Evolutionary conservation across 1,284 basidiomycete genomes (phyloP), one percentile per base, ranked within the genome.

Genomic region (Cutaneotrichosporon dermatis): DNA sequence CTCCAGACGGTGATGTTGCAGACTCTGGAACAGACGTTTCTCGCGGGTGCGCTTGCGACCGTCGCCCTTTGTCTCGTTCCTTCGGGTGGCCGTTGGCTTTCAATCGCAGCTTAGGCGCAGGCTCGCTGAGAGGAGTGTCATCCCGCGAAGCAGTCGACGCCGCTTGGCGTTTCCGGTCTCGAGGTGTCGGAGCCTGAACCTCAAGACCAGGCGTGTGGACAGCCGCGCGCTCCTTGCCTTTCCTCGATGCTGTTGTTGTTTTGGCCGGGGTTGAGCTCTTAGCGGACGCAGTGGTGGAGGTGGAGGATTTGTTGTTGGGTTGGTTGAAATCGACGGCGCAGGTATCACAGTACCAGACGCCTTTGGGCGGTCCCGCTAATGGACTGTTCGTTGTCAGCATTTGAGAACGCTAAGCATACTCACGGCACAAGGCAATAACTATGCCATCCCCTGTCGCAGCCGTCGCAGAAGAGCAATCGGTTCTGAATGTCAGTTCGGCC

Each of bases 381-480:
- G 46, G 79, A 2, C 88, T 85, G 42, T 74, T 77, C 53, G 7
- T 12, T 1, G 44, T 60, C 36, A 60, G 59, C 51, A 36, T 2
- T 2, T 33, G 3, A 50, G 9, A 4, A 10, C 8, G 9, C 6
- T 5, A 4, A 4, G 2, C 8, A 36, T 2, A 80, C 76, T 41
- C 75, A 80, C 67, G 92, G 92, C 15, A 82, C 73, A 51, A 97
- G 82, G 77, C 94, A 97, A 69, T 89, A 85, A 79, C 88, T 86
- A 76, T 99, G 95, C 90, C 90, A 97, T 41, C 91, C 92, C 81
- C 92, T 83, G 80, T 99, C 95, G 75, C 95, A 99, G 54, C 82
- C 84, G 80, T 98, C 95, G 76, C 95, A 99, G 69, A 98, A 90
- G 64, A 98, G 79, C 69, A 98, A 87, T 59, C 85, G 83, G 58